These are phyloP conservation scores for Colletotrichum sp. DNA, from an alignment of 2,329 filamentous ascomycete species.

Conservation along the genomic window DNA sequence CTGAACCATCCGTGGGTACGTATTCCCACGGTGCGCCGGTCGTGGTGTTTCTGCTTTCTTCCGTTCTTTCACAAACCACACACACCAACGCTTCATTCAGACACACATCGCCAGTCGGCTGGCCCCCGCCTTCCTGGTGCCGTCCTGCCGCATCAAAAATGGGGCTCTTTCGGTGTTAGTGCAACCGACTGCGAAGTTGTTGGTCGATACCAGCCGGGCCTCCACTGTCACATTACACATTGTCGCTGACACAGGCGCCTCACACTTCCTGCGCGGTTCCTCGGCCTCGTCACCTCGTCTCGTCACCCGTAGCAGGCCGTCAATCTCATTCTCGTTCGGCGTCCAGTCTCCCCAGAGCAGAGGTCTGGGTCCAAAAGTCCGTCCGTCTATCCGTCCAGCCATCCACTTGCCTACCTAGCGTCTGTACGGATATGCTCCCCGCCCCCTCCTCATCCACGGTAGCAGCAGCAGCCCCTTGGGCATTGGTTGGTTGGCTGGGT, in stretches of 20 bases:
- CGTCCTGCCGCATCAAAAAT: conserved; percentile 3
- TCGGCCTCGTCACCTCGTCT: not conserved
- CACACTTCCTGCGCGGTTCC: not conserved
- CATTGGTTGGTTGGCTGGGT: not conserved
- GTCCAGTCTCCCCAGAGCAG: not conserved
- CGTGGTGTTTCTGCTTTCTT: not conserved
- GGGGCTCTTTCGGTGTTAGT: conserved; percentile 1
- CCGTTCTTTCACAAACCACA: not conserved
- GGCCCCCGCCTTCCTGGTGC: not conserved
- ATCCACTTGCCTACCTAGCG: not conserved
- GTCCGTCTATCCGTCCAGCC: not conserved
- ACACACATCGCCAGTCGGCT: not conserved
- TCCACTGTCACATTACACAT: not conserved
- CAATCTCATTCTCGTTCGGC: not conserved
- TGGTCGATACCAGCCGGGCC: not conserved
- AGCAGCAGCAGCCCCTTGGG: not conserved
- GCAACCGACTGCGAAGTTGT: not conserved
- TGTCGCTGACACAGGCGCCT: conserved; percentile 1
- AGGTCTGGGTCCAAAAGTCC: not conserved
- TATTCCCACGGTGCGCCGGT: not conserved
- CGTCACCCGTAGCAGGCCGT: not conserved
- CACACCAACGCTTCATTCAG: not conserved
- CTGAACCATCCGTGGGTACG: not conserved
- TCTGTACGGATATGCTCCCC: not conserved
- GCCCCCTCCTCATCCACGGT: not conserved